Conservation (phyloP, 352 stramenopile genomes). For the Globisporangium barbulae region DNA sequence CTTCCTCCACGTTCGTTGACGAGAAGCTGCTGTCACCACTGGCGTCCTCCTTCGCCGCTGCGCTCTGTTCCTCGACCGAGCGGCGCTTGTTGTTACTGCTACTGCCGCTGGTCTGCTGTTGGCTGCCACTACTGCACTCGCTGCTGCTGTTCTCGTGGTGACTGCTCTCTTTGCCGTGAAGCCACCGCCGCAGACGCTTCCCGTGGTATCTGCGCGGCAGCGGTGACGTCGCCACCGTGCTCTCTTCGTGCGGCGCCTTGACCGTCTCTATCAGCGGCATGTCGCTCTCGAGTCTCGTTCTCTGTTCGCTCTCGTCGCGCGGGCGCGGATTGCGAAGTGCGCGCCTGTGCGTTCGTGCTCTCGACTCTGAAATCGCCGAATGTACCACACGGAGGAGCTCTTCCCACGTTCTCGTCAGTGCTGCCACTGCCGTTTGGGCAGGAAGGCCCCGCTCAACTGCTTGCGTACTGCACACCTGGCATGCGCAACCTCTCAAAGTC, state of each 20-base stretch:
- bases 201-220: constrained; percentile 8
- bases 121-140: background rate
- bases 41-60: constrained; percentile 2
- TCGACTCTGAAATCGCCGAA: background rate
- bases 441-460: too few species aligned
- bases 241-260: background rate
- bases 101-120: background rate
- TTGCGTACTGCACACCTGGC: too few species aligned
- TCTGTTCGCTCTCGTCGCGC: background rate
- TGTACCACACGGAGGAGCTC: background rate
- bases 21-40: constrained; percentile 20
- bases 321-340: constrained; percentile 3
- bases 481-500: too few species aligned
- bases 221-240: background rate
- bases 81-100: background rate
- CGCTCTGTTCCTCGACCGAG: constrained; percentile 1
- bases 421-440: background rate
- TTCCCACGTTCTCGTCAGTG: background rate
- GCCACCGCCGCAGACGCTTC: constrained; percentile 12
- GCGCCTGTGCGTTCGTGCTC: background rate
- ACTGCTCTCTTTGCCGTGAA: background rate
- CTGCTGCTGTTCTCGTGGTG: background rate
- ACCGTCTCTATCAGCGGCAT: constrained; percentile 2
- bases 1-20: constrained; percentile 8
- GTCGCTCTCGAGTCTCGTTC: background rate